phyloP scores from a whole-genome alignment of 805 yeast species.

The Yamadazyma ubonensis region DNA sequence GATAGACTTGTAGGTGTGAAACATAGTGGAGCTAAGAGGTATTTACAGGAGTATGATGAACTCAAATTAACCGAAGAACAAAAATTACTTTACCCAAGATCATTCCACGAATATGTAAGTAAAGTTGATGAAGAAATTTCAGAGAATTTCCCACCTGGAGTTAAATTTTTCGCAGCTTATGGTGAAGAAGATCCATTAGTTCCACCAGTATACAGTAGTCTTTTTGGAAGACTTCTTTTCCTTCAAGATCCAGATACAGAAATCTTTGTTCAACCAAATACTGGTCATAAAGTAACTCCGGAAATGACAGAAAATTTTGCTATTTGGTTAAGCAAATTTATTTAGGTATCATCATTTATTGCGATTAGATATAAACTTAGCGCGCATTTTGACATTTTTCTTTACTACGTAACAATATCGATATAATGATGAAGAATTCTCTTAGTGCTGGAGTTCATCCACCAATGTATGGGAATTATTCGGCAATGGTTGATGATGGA shows the following conservation, averaged over 20 bases:
- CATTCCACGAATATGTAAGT: slow-evolving; percentile 30
- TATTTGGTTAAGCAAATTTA: slow-evolving; percentile 27
- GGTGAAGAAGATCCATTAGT: slow-evolving; percentile 38
- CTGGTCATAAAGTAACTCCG: slow-evolving; percentile 34
- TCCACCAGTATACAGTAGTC: slow-evolving; percentile 30
- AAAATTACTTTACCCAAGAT: slow-evolving; percentile 29
- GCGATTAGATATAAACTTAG: too few species aligned
- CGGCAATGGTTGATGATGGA: slow-evolving; percentile 16
- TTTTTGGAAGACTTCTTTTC: slow-evolving; percentile 32
- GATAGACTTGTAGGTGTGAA: slow-evolving; percentile 33
- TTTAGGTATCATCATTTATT: too few species aligned
- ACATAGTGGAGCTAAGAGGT: slow-evolving; percentile 15
- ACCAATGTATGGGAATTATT: slow-evolving; percentile 11
- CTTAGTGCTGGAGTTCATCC: slow-evolving; percentile 16
- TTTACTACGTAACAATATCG: not conserved
- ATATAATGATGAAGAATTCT: slow-evolving; percentile 19
- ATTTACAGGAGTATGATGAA: slow-evolving; percentile 27
- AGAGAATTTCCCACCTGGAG: slow-evolving; percentile 32
- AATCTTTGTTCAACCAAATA: slow-evolving; percentile 28
- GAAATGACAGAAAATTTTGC: slow-evolving; percentile 35
- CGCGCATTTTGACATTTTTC: not conserved
- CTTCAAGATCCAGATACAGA: slow-evolving; percentile 25
- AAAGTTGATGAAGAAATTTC: slow-evolving; percentile 30
- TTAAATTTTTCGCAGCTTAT: slow-evolving; percentile 37
- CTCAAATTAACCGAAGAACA: slow-evolving; percentile 29